phyloP scores from a whole-genome alignment of 1,139 yeast genomes.

The Ogataea hybrid region DNA sequence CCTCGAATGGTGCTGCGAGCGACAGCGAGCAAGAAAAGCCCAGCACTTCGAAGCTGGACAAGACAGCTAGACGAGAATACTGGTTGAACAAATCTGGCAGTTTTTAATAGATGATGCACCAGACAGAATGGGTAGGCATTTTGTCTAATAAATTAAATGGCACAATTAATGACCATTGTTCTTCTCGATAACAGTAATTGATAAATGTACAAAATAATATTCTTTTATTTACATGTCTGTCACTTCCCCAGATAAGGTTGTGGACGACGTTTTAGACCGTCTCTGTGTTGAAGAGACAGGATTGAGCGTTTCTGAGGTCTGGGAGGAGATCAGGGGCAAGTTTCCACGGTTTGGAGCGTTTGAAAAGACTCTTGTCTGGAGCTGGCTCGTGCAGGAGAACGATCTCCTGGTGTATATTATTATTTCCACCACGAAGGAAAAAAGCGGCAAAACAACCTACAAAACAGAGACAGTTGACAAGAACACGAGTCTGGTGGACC shows the following conservation, averaged over 20 bases:
- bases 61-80: constrained; percentile 39
- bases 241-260: constrained; percentile 32
- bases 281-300: constrained; percentile 35
- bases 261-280: constrained; percentile 30
- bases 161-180: background rate
- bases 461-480: constrained; percentile 10
- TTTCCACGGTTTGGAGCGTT: constrained; percentile 27
- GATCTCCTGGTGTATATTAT: constrained; percentile 16
- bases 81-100: constrained; percentile 41
- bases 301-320: constrained; percentile 29
- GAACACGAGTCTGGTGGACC: constrained; percentile 4
- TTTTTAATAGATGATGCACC: constrained; percentile 2
- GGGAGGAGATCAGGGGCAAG: constrained; percentile 29
- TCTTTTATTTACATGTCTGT: constrained; percentile 7
- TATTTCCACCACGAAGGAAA: constrained; percentile 2
- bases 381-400: constrained; percentile 33
- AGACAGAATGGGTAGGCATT: no score
- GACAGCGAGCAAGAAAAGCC: constrained; percentile 18
- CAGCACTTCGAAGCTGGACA: constrained; percentile 24
- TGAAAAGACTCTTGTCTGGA: constrained; percentile 33
- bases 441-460: constrained; percentile 3
- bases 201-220: background rate
- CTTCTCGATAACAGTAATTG: background rate
- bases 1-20: constrained; percentile 1
- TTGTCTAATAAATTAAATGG: no score